Conservation (phyloP, 2,329 filamentous ascomycete species). For the Aspergillus eucalypticola region DNA sequence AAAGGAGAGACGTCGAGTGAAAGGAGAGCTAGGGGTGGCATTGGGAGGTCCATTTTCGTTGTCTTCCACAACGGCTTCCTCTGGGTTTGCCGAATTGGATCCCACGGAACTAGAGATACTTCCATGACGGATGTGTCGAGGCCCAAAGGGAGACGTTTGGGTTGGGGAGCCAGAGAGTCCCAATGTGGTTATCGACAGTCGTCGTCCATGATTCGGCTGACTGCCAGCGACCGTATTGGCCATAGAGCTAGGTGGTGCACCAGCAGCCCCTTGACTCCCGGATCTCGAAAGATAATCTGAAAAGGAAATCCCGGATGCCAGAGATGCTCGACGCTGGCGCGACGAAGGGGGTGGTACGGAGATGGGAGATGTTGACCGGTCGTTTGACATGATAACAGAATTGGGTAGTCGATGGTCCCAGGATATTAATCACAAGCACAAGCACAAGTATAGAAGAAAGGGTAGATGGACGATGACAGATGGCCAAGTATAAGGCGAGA, state of each 20-base stretch:
- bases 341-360: slow-evolving; percentile 36
- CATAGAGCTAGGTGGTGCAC: slow-evolving; percentile 51
- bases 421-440: background rate
- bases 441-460: background rate
- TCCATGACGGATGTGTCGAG: slow-evolving; percentile 58
- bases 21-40: slow-evolving; percentile 67
- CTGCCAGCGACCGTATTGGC: slow-evolving; percentile 48
- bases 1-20: slow-evolving; percentile 81
- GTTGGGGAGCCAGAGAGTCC: slow-evolving; percentile 74
- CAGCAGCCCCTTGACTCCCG: slow-evolving; percentile 21
- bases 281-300: slow-evolving; percentile 43
- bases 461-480: background rate
- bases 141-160: slow-evolving; percentile 52
- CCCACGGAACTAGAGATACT: slow-evolving; percentile 67
- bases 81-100: slow-evolving; percentile 43
- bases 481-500: background rate
- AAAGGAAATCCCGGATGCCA: slow-evolving; percentile 44
- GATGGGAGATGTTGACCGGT: slow-evolving; percentile 42
- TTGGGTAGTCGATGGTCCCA: background rate
- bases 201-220: slow-evolving; percentile 57
- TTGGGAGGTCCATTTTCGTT: slow-evolving; percentile 61
- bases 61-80: slow-evolving; percentile 62
- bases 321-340: slow-evolving; percentile 49
- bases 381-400: slow-evolving; percentile 44
- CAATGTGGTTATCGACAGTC: slow-evolving; percentile 72